Conservation (phyloP, 305 asterid genomes). For the Ilex paraguariensis region DNA sequence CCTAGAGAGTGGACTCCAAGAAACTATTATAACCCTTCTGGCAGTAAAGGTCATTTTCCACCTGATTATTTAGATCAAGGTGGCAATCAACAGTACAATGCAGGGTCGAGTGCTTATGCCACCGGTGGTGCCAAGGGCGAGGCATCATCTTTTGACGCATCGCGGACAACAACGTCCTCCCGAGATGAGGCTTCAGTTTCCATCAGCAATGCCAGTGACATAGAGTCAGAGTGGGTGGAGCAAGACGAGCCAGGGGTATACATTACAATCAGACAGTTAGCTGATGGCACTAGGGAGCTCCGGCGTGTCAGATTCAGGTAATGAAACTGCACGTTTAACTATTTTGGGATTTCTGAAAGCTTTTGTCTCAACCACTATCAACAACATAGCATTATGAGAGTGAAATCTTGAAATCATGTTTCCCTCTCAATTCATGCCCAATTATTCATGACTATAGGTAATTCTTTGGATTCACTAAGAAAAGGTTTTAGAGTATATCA, state of each 20-base stretch:
- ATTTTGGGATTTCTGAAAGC: not conserved
- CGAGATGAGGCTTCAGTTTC: constrained; percentile 90
- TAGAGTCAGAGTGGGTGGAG: constrained; percentile 93
- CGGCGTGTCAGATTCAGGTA: constrained; percentile 99
- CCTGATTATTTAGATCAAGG: constrained; percentile 36
- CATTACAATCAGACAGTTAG: constrained; percentile 89
- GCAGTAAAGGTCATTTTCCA: constrained; percentile 27
- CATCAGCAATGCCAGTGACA: constrained; percentile 87
- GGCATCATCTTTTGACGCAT: constrained; percentile 67
- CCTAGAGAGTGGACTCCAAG: constrained; percentile 66
- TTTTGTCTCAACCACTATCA: not conserved
- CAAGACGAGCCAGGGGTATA: constrained; percentile 97
- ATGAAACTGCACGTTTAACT: not conserved
- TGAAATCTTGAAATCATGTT: not conserved
- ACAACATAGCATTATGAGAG: not conserved
- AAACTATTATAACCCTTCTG: constrained; percentile 37
- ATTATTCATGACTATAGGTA: too few relatives aligned
- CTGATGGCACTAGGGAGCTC: constrained; percentile 90
- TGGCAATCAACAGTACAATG: constrained; percentile 35
- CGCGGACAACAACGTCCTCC: constrained; percentile 82
- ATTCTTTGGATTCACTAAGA: too few relatives aligned
- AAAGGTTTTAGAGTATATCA: too few relatives aligned
- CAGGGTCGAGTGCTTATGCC: constrained; percentile 48
- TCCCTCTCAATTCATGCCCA: too few relatives aligned
- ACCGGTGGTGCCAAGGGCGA: constrained; percentile 41